These are phyloP conservation scores for Colletotrichum tamarilloi DNA, from an alignment of 2,329 filamentous ascomycete species.

Conservation along the genomic window DNA sequence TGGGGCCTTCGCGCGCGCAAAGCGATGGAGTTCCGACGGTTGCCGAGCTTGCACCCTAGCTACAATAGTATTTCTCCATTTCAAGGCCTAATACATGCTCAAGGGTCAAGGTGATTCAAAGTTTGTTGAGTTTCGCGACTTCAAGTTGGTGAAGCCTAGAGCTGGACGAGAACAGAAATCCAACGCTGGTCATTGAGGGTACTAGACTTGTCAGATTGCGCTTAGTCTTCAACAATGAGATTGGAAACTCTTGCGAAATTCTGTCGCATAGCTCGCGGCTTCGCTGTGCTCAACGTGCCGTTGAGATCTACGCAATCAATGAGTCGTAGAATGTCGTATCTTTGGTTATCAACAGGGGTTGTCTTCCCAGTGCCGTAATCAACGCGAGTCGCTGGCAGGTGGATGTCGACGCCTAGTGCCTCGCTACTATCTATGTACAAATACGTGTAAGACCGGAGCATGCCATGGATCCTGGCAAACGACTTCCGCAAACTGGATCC, in stretches of 20 bases:
- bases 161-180: neutral
- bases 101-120: neutral
- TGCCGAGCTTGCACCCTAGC: neutral
- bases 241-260: neutral
- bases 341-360: neutral
- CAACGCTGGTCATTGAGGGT: neutral
- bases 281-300: neutral
- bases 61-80: neutral
- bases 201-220: neutral
- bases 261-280: neutral
- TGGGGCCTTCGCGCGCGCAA: neutral
- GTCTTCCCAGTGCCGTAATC: neutral
- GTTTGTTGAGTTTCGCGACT: neutral
- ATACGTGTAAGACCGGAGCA: neutral
- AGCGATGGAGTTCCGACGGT: neutral
- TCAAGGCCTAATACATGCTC: neutral
- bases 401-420: neutral
- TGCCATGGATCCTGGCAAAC: neutral
- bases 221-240: neutral
- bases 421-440: neutral
- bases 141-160: neutral
- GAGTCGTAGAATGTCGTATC: neutral
- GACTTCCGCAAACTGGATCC: neutral
- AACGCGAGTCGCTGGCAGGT: neutral
- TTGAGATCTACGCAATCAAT: neutral